A percentile compares a stretch with the other conserved stretches of the same genome.
These are phyloP conservation scores for Ascochyta rabiei DNA, from an alignment of 2,329 filamentous ascomycete genomes.

Conservation along the genomic window DNA sequence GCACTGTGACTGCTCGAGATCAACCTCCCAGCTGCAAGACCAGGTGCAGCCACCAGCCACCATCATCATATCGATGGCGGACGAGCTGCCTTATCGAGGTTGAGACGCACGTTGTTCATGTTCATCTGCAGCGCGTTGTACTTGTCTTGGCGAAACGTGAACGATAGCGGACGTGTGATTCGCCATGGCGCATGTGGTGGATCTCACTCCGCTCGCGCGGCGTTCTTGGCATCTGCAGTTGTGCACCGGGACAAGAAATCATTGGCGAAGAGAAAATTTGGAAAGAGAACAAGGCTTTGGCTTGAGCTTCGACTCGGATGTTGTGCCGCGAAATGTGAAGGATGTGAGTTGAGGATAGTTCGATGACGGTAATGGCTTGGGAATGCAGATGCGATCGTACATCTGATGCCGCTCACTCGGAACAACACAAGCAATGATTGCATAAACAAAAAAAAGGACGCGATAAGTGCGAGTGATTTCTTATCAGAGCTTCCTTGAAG, in stretches of 20 bases:
- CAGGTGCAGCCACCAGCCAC: slow-evolving; percentile 26
- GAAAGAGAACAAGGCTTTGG: slow-evolving; percentile 5
- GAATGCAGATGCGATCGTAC: neutral
- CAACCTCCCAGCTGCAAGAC: slow-evolving; percentile 26
- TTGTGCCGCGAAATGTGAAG: slow-evolving; percentile 1
- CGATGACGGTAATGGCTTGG: neutral
- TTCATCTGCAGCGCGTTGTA: slow-evolving; percentile 12
- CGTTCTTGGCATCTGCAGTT: slow-evolving; percentile 24
- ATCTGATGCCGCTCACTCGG: neutral
- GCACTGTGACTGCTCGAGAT: slow-evolving; percentile 41
- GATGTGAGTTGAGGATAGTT: neutral
- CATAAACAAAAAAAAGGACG: neutral
- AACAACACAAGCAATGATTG: neutral
- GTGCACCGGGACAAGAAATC: neutral
- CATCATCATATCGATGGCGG: slow-evolving; percentile 23
- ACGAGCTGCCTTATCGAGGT: slow-evolving; percentile 36
- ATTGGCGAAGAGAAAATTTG: neutral
- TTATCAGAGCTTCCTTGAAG: no score
- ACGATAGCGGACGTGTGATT: slow-evolving; percentile 22
- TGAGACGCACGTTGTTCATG: slow-evolving; percentile 20
- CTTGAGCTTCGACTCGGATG: slow-evolving; percentile 12
- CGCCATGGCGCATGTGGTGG: slow-evolving; percentile 7
- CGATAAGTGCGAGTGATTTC: neutral
- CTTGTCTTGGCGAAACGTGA: slow-evolving; percentile 34
- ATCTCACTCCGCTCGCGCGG: slow-evolving; percentile 7